Percentiles rank a stretch among this genome's conserved stretches.
These are phyloP conservation scores for Coprinopsis marcescibilis DNA, from an alignment of 768 basidiomycete species.

Conservation along the genomic window DNA sequence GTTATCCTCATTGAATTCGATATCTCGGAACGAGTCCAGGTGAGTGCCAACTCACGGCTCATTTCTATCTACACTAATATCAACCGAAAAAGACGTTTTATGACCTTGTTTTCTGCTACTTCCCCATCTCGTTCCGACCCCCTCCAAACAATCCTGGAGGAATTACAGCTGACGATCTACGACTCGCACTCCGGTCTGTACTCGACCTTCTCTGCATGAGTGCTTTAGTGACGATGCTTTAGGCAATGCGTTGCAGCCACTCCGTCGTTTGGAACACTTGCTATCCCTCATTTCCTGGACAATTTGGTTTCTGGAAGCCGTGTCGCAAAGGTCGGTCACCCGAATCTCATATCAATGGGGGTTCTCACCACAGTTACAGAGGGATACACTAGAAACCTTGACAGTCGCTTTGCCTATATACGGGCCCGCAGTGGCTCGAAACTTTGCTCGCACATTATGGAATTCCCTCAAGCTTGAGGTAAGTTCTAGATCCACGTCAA, in stretches of 20 bases:
- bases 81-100: conserved; percentile 73
- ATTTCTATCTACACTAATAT: conserved; percentile 1
- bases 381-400: conserved; percentile 81
- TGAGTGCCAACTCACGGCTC: conserved; percentile 26
- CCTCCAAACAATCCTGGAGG: conserved; percentile 92
- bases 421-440: conserved; percentile 55
- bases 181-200: conserved; percentile 57
- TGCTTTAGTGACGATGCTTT: conserved; percentile 8
- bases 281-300: conserved; percentile 85
- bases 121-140: conserved; percentile 94
- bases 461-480: conserved; percentile 89
- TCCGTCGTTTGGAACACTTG: conserved; percentile 75
- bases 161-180: conserved; percentile 84
- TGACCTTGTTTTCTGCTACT: conserved; percentile 96
- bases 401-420: conserved; percentile 78
- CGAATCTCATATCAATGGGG: neutral
- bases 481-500: conserved; percentile 37
- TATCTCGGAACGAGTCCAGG: conserved; percentile 69
- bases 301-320: conserved; percentile 83
- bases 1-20: conserved; percentile 88
- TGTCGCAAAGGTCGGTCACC: conserved; percentile 63
- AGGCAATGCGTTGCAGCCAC: conserved; percentile 74
- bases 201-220: neutral
- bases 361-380: conserved; percentile 36
- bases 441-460: conserved; percentile 78